Conservation (phyloP, 1,284 basidiomycete species). For the Leccinum fuscescens region DNA sequence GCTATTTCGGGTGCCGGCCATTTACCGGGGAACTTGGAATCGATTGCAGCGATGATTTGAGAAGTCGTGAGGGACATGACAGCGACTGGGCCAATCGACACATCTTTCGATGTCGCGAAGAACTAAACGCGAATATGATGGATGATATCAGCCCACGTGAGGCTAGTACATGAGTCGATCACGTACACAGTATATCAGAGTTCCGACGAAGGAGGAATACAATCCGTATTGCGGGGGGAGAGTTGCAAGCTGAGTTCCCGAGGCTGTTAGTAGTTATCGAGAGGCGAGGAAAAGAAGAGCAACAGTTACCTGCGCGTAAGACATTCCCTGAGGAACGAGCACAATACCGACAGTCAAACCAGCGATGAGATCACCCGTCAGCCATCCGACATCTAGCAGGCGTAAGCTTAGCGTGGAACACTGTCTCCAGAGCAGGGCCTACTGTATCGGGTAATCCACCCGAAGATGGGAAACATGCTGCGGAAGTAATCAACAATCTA, state of each 20-base stretch:
- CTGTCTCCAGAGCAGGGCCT: slow-evolving; percentile 19
- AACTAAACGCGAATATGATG: slow-evolving; percentile 44
- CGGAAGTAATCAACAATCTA: slow-evolving; percentile 62
- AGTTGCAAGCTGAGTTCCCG: slow-evolving; percentile 66
- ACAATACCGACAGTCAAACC: slow-evolving; percentile 91
- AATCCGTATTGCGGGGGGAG: slow-evolving; percentile 88
- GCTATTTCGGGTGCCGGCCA: slow-evolving; percentile 79
- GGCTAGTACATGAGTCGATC: slow-evolving; percentile 19
- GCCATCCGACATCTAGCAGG: slow-evolving; percentile 63
- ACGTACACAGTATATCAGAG: slow-evolving; percentile 75
- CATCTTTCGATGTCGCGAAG: slow-evolving; percentile 94
- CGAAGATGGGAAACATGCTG: slow-evolving; percentile 78
- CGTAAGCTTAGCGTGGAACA: background rate
- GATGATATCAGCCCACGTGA: slow-evolving; percentile 8
- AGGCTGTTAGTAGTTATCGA: background rate
- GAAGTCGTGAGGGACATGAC: slow-evolving; percentile 95
- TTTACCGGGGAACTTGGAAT: slow-evolving; percentile 48
- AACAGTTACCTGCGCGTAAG: slow-evolving; percentile 62
- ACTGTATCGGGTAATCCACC: slow-evolving; percentile 87
- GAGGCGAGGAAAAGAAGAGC: background rate
- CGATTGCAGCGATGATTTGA: slow-evolving; percentile 73
- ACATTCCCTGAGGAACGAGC: slow-evolving; percentile 87
- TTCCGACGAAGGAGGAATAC: slow-evolving; percentile 94
- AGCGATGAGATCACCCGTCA: slow-evolving; percentile 81
- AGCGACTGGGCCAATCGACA: slow-evolving; percentile 95